phyloP scores from a whole-genome alignment of 1,139 yeast genomes.

The Candida gigantensis region DNA sequence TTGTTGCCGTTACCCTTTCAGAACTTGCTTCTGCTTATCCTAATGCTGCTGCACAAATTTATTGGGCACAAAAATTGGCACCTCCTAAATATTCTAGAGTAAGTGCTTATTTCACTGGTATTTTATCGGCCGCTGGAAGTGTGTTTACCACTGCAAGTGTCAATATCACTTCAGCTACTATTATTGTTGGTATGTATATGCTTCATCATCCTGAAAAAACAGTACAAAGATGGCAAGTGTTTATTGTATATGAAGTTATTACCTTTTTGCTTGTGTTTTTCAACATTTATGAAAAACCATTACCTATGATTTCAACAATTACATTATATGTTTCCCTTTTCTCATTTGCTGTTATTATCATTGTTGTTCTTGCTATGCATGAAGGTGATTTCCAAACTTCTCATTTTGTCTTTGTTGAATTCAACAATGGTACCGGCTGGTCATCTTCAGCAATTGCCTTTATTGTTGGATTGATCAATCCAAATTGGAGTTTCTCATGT shows the following conservation, averaged over 20 bases:
- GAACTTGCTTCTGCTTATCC: slow-evolving; percentile 58
- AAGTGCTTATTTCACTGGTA: slow-evolving; percentile 53
- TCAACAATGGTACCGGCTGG: slow-evolving; percentile 70
- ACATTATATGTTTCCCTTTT: slow-evolving; percentile 56
- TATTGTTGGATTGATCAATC: slow-evolving; percentile 65
- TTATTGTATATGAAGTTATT: slow-evolving; percentile 47
- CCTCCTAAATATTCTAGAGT: slow-evolving; percentile 50
- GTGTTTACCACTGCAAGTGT: slow-evolving; percentile 63
- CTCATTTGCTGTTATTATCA: slow-evolving; percentile 56
- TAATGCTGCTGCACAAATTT: slow-evolving; percentile 68
- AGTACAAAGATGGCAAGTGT: slow-evolving; percentile 59
- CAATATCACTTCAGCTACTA: slow-evolving; percentile 51
- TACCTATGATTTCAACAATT: slow-evolving; percentile 53
- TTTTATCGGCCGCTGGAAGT: slow-evolving; percentile 58
- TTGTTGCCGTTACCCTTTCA: slow-evolving; percentile 41
- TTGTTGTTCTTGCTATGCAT: slow-evolving; percentile 55
- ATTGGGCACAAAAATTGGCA: slow-evolving; percentile 57
- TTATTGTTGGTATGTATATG: slow-evolving; percentile 55
- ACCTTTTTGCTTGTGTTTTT: slow-evolving; percentile 46
- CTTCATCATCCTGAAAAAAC: slow-evolving; percentile 43
- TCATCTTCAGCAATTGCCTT: slow-evolving; percentile 58
- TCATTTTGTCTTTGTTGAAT: slow-evolving; percentile 60
- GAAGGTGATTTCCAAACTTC: slow-evolving; percentile 55
- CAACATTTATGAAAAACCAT: slow-evolving; percentile 58
- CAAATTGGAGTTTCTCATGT: slow-evolving; percentile 72